A percentile compares a stretch with the other conserved stretches of the same genome.
These are phyloP conservation scores for Paramecium sexaurelia DNA, from an alignment of 73 alveolate species.

Conservation along the genomic window DNA sequence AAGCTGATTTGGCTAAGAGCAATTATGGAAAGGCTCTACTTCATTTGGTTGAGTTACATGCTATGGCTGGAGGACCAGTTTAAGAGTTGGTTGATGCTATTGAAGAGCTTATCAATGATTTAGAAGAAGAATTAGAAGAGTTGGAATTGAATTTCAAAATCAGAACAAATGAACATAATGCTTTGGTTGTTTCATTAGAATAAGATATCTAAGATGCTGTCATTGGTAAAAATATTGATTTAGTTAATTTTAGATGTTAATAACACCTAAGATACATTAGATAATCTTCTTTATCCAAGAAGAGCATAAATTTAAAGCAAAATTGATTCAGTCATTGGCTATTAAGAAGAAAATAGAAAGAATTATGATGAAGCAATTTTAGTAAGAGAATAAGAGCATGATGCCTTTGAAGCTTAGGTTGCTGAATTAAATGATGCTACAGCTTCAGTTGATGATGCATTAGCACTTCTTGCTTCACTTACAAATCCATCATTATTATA, in stretches of 20 bases:
- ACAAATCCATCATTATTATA: constrained; percentile 25
- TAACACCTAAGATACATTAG: constrained; percentile 45
- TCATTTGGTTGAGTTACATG: constrained; percentile 31
- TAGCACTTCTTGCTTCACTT: not conserved
- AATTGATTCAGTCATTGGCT: not conserved
- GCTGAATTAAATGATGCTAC: constrained; percentile 54
- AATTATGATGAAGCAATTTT: constrained; percentile 38
- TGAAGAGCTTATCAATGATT: constrained; percentile 28
- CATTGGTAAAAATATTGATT: not conserved
- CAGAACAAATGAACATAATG: constrained; percentile 49
- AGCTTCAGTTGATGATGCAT: constrained; percentile 55
- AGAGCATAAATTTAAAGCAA: not conserved
- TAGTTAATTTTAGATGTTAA: not conserved
- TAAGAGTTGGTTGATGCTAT: constrained; percentile 43
- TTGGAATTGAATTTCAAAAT: not conserved
- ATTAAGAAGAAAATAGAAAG: constrained; percentile 55
- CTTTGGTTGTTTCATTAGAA: constrained; percentile 20
- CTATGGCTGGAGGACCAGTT: constrained; percentile 59
- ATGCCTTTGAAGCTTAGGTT: constrained; percentile 9
- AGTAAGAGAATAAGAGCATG: constrained; percentile 51
- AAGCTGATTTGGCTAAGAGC: constrained; percentile 42
- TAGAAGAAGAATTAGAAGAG: constrained; percentile 13
- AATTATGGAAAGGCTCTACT: constrained; percentile 22
- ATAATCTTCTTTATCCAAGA: constrained; percentile 18
- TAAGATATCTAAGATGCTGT: constrained; percentile 46